phyloP scores from a whole-genome alignment of 139 green algal species.

The Astrephomene gubernaculifera region DNA sequence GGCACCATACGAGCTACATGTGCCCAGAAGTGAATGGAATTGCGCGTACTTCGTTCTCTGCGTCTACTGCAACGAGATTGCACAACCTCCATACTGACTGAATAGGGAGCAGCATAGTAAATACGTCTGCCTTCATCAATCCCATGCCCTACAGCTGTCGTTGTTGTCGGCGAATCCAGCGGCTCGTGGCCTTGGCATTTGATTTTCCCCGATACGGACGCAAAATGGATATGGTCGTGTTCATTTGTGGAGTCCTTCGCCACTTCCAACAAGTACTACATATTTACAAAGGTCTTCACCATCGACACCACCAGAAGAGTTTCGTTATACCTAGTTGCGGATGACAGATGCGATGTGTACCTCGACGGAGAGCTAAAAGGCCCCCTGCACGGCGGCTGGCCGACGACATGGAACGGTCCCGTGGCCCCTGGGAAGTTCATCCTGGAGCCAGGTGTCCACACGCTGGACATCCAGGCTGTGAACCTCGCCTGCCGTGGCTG shows the following conservation, averaged over 20 bases:
- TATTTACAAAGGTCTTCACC: not conserved
- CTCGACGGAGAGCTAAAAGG: not conserved
- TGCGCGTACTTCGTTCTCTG: too few species aligned
- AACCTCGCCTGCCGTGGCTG: not conserved
- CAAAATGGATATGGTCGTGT: conserved; percentile 7
- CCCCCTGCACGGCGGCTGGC: not conserved
- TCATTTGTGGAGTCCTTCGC: not conserved
- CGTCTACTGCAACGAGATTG: too few species aligned
- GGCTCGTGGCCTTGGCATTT: too few species aligned
- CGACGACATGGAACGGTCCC: not conserved
- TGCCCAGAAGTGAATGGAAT: too few species aligned
- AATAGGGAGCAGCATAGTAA: too few species aligned
- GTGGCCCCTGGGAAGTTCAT: not conserved
- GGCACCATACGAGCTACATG: too few species aligned
- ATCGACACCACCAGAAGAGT: not conserved
- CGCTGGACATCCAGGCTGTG: not conserved
- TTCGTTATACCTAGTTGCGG: not conserved
- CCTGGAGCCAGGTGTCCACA: not conserved
- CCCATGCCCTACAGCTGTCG: too few species aligned
- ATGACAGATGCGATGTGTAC: not conserved
- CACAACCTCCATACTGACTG: too few species aligned
- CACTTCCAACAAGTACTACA: not conserved
- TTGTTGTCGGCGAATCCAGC: too few species aligned
- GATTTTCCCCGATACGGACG: not conserved
- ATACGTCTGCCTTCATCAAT: too few species aligned